phyloP scores from a whole-genome alignment of 345 rosid genomes.

The Dipteronia sinensis region DNA sequence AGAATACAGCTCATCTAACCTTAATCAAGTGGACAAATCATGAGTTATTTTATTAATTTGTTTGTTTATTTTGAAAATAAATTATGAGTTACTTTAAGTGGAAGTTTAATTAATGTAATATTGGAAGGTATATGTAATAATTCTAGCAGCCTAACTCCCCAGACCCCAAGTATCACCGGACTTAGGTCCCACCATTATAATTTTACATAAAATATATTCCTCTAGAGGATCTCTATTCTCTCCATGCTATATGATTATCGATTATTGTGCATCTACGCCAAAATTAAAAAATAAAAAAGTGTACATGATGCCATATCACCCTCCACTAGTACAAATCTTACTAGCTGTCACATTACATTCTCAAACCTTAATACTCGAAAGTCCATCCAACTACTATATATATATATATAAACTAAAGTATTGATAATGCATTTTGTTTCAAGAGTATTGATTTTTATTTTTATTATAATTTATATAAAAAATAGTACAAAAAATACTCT shows the following conservation, averaged over 20 bases:
- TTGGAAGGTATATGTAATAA: background rate
- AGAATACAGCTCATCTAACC: slow-evolving; percentile 18
- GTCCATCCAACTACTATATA: background rate
- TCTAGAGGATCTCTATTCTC: background rate
- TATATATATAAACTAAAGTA: background rate
- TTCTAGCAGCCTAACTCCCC: too few species aligned
- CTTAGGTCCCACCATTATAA: background rate
- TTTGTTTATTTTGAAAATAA: too few species aligned
- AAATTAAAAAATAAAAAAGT: too few species aligned
- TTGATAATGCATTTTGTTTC: too few species aligned
- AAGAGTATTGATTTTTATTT: too few species aligned
- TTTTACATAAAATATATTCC: too few species aligned
- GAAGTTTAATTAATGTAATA: background rate
- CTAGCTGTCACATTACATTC: background rate
- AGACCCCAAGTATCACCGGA: background rate
- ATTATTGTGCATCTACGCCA: too few species aligned
- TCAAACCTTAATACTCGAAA: background rate
- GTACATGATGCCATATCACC: too few species aligned
- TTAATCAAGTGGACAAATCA: background rate
- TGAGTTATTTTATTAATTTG: background rate
- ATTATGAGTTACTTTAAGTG: too few species aligned
- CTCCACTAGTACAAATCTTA: background rate
- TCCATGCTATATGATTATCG: background rate
- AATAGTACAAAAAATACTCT: too few species aligned
- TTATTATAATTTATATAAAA: too few species aligned